Evolutionary conservation across 2,329 filamentous ascomycete species (phyloP), one percentile per base, ranked within the genome.

Genomic region (Diaporthe sp.): DNA sequence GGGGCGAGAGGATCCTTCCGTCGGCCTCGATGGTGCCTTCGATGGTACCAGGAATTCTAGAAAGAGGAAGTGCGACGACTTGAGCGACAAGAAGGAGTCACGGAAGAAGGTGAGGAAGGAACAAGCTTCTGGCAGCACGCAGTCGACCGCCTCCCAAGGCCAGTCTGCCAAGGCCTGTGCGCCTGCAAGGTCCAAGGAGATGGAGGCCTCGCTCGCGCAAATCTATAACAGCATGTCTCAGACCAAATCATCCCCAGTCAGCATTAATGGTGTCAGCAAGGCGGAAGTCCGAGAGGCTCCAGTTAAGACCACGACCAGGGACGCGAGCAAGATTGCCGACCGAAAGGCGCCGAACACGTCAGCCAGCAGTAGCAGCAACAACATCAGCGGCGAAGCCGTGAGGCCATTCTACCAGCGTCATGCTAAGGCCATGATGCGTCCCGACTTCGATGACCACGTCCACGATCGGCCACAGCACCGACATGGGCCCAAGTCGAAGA

Each of bases 381-480:
- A 6, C 32, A 9, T 66, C 63, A 53, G 39, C 53, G 63, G 59
- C 22, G 63, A 27, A 42, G 44, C 15, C 32, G 35, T 6, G 15
- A 30, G 58, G 32, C 74, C 74, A 13, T 75, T 63, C 53, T 75
- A 75, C 39, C 44, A 71, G 44, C 30, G 42, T 4, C 66, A 75
- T 70, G 74, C 74, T 32, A 75, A 58, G 37, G 71, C 71, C 50
- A 71, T 69, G 71, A 32, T 71, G 30, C 50, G 70, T 6, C 59
- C 66, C 17, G 71, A 71, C 25, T 75, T 75, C 32, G 58, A 75
- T n/a, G 74, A 75, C 27, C 37, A 12, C n/a, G 74, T 75, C 19
- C 32, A 32, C 56, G 51, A 71, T 12, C 50, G 55, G 42, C 51
- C 50, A n/a, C 55, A 10, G 10, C 25, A 39, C 44, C 35, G 56